A percentile compares a stretch with the other conserved stretches of the same genome.
phyloP scores from a whole-genome alignment of 352 stramenopile genomes.

The Globisporangium orthogonon region DNA sequence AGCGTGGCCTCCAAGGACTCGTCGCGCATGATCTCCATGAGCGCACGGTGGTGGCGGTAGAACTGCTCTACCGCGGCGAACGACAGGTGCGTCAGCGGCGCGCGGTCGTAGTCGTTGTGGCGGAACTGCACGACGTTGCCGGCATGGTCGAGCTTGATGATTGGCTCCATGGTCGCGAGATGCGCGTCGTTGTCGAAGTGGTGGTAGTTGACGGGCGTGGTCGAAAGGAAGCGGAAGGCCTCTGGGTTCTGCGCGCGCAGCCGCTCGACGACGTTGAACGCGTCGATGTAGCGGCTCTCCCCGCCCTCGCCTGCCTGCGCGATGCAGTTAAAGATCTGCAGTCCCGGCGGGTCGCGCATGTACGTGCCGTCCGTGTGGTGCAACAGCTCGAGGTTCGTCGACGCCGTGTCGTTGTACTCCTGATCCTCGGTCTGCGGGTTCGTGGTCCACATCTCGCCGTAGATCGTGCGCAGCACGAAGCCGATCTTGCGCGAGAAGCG shows the following conservation, averaged over 20 bases:
- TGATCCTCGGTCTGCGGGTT: constrained; percentile 62
- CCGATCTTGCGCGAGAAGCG: constrained; percentile 76
- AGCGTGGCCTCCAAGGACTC: constrained; percentile 49
- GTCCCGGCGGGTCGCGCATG: constrained; percentile 75
- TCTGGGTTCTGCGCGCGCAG: constrained; percentile 46
- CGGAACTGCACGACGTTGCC: constrained; percentile 78
- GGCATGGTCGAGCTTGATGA: constrained; percentile 68
- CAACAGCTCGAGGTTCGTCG: constrained; percentile 78
- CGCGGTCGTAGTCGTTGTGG: constrained; percentile 88
- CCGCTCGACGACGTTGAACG: constrained; percentile 70
- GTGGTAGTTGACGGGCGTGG: constrained; percentile 70
- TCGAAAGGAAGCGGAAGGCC: constrained; percentile 66
- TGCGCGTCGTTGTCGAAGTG: constrained; percentile 71
- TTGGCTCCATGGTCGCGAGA: constrained; percentile 70
- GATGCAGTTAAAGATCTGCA: constrained; percentile 89
- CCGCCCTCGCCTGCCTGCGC: constrained; percentile 65
- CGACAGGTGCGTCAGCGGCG: constrained; percentile 68
- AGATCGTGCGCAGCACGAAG: constrained; percentile 83
- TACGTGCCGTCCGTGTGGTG: constrained; percentile 88
- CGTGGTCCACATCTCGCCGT: constrained; percentile 88
- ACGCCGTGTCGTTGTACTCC: constrained; percentile 85
- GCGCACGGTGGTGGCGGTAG: constrained; percentile 66
- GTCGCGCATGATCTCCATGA: constrained; percentile 61
- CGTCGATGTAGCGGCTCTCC: constrained; percentile 76
- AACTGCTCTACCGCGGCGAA: constrained; percentile 68